Evolutionary conservation across 805 yeast genomes (phyloP).

Genomic region (Saccharomyces cerevisiae): DNA sequence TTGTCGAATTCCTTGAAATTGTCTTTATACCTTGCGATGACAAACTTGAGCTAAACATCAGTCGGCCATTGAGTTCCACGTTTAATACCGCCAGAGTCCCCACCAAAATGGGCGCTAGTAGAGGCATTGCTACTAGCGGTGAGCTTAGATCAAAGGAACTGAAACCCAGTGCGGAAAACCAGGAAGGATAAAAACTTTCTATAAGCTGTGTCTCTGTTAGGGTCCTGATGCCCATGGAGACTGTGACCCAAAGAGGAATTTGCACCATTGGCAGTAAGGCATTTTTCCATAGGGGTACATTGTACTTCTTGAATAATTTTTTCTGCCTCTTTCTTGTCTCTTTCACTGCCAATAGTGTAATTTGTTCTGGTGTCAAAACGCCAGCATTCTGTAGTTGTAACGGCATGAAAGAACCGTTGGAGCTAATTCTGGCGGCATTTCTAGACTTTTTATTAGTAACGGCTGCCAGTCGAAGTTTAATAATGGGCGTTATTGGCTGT

Average conservation of each 20-base stretch:
- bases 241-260: conserved; percentile 76
- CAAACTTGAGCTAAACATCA: conserved; percentile 32
- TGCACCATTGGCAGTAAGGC: conserved; percentile 69
- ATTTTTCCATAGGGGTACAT: conserved; percentile 77
- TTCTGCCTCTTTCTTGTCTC: conserved; percentile 74
- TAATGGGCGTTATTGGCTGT: conserved; percentile 66
- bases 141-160: conserved; percentile 56
- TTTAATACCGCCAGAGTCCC: conserved; percentile 69
- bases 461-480: conserved; percentile 45
- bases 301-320: conserved; percentile 52
- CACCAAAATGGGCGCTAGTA: conserved; percentile 62
- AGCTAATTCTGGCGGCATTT: background rate
- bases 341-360: conserved; percentile 61
- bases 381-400: background rate
- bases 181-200: conserved; percentile 17
- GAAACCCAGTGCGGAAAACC: conserved; percentile 19
- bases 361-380: conserved; percentile 64
- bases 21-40: conserved; percentile 16
- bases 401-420: background rate
- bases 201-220: conserved; percentile 50
- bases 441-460: conserved; percentile 5
- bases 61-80: conserved; percentile 71
- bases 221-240: conserved; percentile 68
- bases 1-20: conserved; percentile 21
- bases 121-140: conserved; percentile 52